Percentiles rank a stretch among this genome's conserved stretches.
Conservation (phyloP, 441 rosid genomes). For the Breynia disticha region DNA sequence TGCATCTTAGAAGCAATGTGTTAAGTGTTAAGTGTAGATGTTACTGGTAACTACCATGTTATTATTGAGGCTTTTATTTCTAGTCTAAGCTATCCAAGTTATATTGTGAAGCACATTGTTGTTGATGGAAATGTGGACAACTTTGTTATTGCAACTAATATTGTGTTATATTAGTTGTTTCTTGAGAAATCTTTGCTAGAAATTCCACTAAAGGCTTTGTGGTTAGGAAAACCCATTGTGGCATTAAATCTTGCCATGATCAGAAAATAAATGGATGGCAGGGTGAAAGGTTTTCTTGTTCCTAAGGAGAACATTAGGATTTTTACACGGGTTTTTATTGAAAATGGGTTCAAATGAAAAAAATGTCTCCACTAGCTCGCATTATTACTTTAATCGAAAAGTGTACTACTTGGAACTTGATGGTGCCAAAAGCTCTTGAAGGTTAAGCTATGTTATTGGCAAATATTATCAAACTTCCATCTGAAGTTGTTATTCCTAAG, state of each 20-base stretch:
- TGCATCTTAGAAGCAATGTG: slow-evolving; percentile 52
- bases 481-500: slow-evolving; percentile 71
- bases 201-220: slow-evolving; percentile 65
- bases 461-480: slow-evolving; percentile 60
- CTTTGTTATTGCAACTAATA: slow-evolving; percentile 52
- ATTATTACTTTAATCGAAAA: slow-evolving; percentile 54
- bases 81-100: slow-evolving; percentile 60
- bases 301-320: slow-evolving; percentile 56
- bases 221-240: slow-evolving; percentile 59
- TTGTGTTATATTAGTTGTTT: slow-evolving; percentile 81
- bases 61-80: slow-evolving; percentile 74
- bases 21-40: slow-evolving; percentile 51
- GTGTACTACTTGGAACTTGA: slow-evolving; percentile 53
- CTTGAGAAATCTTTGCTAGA: slow-evolving; percentile 89
- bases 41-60: slow-evolving; percentile 55
- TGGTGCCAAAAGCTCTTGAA: slow-evolving; percentile 63
- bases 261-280: slow-evolving; percentile 77
- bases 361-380: slow-evolving; percentile 48
- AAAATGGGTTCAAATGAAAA: slow-evolving; percentile 48
- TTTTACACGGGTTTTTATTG: slow-evolving; percentile 44
- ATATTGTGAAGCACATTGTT: slow-evolving; percentile 54
- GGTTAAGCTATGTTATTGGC: slow-evolving; percentile 67
- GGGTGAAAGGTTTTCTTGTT: slow-evolving; percentile 80
- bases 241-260: slow-evolving; percentile 73
- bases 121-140: slow-evolving; percentile 37